phyloP scores from a whole-genome alignment of 768 basidiomycete genomes.

The Pulveroboletus sp. region DNA sequence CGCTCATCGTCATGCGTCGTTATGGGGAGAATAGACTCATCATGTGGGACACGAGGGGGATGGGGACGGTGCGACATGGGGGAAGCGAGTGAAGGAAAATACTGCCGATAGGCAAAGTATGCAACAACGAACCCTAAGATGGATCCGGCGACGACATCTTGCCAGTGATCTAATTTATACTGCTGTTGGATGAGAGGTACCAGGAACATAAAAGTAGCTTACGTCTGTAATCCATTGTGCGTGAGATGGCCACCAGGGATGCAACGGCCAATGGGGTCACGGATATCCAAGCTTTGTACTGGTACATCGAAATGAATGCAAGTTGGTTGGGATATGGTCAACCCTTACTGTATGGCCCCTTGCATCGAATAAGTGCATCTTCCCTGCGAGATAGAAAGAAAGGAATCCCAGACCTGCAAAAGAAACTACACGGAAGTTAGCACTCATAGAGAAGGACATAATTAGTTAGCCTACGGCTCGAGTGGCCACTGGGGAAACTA shows the following conservation, averaged over 20 bases:
- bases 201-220: constrained; percentile 8
- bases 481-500: constrained; percentile 91
- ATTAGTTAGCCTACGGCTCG: constrained; percentile 58
- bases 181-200: constrained; percentile 1
- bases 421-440: constrained; percentile 54
- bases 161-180: constrained; percentile 72
- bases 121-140: constrained; percentile 69
- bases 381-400: constrained; percentile 85
- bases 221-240: constrained; percentile 93
- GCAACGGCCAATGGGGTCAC: constrained; percentile 77
- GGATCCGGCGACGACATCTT: constrained; percentile 82
- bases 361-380: constrained; percentile 85
- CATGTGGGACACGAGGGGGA: constrained; percentile 59
- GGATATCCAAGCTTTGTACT: constrained; percentile 83
- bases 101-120: constrained; percentile 79
- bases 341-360: constrained; percentile 66
- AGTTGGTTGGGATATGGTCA: neutral
- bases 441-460: neutral
- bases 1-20: constrained; percentile 13
- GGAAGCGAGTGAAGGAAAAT: constrained; percentile 72
- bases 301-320: constrained; percentile 1
- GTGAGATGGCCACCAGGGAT: constrained; percentile 73
- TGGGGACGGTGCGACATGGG: constrained; percentile 67
- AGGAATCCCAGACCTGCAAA: constrained; percentile 93
- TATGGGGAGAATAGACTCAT: constrained; percentile 43